Base-by-base conservation (phyloP, 2,329 filamentous ascomycete genomes). In the Fusarium mangiferae region DNA sequence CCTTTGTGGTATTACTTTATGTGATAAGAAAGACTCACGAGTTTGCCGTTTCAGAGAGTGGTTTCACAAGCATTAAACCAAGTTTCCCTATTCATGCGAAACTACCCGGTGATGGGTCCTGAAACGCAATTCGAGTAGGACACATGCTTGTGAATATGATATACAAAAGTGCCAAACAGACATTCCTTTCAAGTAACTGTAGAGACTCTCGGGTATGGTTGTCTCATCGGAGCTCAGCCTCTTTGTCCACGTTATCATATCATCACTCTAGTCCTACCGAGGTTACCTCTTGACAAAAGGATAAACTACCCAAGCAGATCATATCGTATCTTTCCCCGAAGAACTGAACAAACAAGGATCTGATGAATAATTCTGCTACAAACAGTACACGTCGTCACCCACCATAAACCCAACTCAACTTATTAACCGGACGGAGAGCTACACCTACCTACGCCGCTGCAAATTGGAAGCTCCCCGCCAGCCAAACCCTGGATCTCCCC, bases 361-460 rank as follows among this genome's bases (percentile, higher is more conserved):
- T 24, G 24, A 28, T 54, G 35, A 17, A 26, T 15, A 14, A 39
- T 28, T 54, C 51, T 39, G 51, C 35, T 26, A 28, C 51, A 54
- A 17, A 75, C 72, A 75, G 68, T 75, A 58, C 61, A 73, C 70
- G 58, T 58, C 51, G 61, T 67, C 57, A 54, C 58, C 54, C 62
- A 73, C 65, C 61, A 60, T 73, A 49, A 62, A 67, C 58, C 49
- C 35, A 17, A 54, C 65, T 66, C 51, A 22, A 54, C 51, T 38
- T 28, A n/a, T 28, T 54, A 39, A n/a, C 51, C 51, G 45, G 39
- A 36, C 35, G 36, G 42, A 42, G 57, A 63, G 66, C 64, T 59
- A 33, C 33, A 28, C 51, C 44, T 59, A 28, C 51, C 44, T 59
- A 44, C 62, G 70, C 70, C 61, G 59, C 45, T 54, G 33, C 58